Percentiles rank a stretch among this genome's conserved stretches.
These are phyloP conservation scores for Ensete glaucum DNA, from an alignment of 176 grass and related monocot genomes.

Conservation along the genomic window DNA sequence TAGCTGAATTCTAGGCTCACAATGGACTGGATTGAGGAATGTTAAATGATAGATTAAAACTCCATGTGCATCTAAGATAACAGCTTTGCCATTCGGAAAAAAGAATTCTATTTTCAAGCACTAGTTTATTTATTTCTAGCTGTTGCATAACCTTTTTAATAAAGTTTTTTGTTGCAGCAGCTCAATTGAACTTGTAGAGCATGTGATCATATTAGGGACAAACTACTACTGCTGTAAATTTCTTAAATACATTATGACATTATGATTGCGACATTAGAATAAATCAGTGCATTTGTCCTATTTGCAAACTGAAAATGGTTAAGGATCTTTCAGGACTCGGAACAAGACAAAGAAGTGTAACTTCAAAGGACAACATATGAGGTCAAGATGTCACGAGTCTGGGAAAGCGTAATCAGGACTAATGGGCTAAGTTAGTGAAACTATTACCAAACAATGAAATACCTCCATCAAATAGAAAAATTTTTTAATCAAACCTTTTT, in stretches of 20 bases:
- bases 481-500: constrained; percentile 52
- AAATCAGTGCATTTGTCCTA: not conserved
- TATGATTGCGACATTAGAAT: not conserved
- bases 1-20: too few relatives aligned
- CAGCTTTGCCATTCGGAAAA: not conserved
- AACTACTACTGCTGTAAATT: not conserved
- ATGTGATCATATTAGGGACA: not conserved
- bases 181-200: not conserved
- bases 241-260: not conserved
- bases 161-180: not conserved
- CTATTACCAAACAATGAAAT: not conserved
- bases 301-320: not conserved
- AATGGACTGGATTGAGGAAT: not conserved
- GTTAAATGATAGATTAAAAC: not conserved
- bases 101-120: not conserved
- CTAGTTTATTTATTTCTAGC: not conserved
- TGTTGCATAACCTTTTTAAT: not conserved
- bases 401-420: not conserved
- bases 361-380: not conserved
- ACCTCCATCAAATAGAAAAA: not conserved
- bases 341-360: not conserved
- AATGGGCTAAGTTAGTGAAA: not conserved
- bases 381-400: not conserved
- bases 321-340: not conserved
- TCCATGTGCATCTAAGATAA: not conserved